phyloP scores from a whole-genome alignment of 768 basidiomycete species.

The Hypsizygus marmoreus region DNA sequence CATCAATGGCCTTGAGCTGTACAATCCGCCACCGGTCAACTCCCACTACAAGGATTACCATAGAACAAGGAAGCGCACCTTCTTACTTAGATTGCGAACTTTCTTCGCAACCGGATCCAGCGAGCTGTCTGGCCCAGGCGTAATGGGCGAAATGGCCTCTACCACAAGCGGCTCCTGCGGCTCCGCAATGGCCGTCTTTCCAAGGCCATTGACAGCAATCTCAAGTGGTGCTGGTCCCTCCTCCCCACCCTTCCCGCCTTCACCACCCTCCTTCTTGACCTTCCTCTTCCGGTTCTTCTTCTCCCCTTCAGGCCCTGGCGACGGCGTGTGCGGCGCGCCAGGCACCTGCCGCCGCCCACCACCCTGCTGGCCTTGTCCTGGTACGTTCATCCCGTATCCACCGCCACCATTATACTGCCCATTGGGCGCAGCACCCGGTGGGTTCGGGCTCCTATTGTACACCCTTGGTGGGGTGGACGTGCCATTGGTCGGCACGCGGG shows the following conservation, averaged over 20 bases:
- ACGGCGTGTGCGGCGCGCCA: slow-evolving; percentile 55
- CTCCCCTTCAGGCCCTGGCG: slow-evolving; percentile 44
- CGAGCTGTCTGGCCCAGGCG: slow-evolving; percentile 55
- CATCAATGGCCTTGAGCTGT: slow-evolving; percentile 97
- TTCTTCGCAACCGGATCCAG: slow-evolving; percentile 89
- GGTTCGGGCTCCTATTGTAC: slow-evolving; percentile 59
- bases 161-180: slow-evolving; percentile 20
- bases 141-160: slow-evolving; percentile 44
- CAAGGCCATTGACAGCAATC: slow-evolving; percentile 37
- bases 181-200: slow-evolving; percentile 15
- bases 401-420: slow-evolving; percentile 29
- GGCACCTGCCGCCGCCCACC: slow-evolving; percentile 67
- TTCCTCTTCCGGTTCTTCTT: slow-evolving; percentile 40
- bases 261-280: slow-evolving; percentile 47
- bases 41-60: neutral
- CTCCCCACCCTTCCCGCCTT: slow-evolving; percentile 39
- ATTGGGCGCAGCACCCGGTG: slow-evolving; percentile 44
- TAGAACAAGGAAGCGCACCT: slow-evolving; percentile 51
- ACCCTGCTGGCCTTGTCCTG: no score
- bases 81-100: slow-evolving; percentile 92
- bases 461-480: slow-evolving; percentile 63
- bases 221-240: no score
- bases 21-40: neutral
- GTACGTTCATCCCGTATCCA: slow-evolving; percentile 33
- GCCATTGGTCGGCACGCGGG: slow-evolving; percentile 47